Percentiles rank a stretch among this genome's conserved stretches.
Conservation (phyloP, 78 protist genomes). For the Guillardia theta region DNA sequence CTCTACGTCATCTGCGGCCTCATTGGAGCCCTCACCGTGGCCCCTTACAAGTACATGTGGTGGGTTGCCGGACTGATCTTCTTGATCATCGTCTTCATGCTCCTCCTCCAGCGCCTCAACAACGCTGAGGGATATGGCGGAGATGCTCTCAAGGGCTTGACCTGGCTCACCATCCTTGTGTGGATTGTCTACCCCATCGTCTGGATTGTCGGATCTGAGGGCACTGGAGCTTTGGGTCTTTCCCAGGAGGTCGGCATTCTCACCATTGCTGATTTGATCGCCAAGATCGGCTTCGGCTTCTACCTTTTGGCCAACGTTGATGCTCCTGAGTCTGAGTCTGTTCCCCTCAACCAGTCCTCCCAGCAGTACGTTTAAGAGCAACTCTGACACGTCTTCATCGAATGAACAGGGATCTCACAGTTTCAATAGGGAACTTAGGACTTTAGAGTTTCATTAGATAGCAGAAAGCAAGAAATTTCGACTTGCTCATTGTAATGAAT, state of each 20-base stretch:
- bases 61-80: constrained; percentile 18
- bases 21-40: constrained; percentile 8
- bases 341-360: constrained; percentile 38
- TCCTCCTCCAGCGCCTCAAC: constrained; percentile 32
- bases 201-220: constrained; percentile 46
- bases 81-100: constrained; percentile 40
- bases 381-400: too few species aligned
- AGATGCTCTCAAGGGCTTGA: constrained; percentile 32
- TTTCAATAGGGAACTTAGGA: too few species aligned
- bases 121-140: constrained; percentile 30
- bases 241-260: constrained; percentile 44
- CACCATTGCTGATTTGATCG: constrained; percentile 21
- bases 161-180: constrained; percentile 20
- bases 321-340: constrained; percentile 33
- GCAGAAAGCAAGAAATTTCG: too few species aligned
- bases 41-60: constrained; percentile 49
- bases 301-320: constrained; percentile 40
- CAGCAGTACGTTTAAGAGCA: constrained; percentile 33
- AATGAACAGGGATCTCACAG: background rate
- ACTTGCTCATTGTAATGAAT: too few species aligned
- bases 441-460: too few species aligned
- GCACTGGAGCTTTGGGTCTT: constrained; percentile 26
- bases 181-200: constrained; percentile 36
- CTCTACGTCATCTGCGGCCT: constrained; percentile 15
- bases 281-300: constrained; percentile 50